Evolutionary conservation across 1,284 basidiomycete species (phyloP).

Genomic region (Puccinia horiana): DNA sequence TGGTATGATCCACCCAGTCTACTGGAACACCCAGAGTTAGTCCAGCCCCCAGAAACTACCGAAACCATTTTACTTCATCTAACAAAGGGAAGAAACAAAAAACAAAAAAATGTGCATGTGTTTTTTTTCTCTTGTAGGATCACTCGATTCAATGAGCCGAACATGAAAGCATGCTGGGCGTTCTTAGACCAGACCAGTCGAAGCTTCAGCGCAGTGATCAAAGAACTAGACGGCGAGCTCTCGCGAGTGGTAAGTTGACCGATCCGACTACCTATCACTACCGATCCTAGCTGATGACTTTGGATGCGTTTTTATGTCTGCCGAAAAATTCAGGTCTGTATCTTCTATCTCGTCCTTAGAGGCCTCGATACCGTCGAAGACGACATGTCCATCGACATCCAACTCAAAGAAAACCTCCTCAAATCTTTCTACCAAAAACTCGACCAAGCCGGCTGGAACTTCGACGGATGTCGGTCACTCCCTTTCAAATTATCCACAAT

Average conservation of each 20-base stretch:
- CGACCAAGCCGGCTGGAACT: slow-evolving; percentile 83
- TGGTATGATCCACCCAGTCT: slow-evolving; percentile 41
- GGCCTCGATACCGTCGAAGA: slow-evolving; percentile 96
- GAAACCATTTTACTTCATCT: not conserved
- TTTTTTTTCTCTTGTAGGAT: slow-evolving; percentile 24
- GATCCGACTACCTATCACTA: not conserved
- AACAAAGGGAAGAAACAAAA: not conserved
- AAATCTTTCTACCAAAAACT: slow-evolving; percentile 81
- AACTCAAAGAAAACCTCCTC: slow-evolving; percentile 81
- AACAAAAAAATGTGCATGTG: not conserved
- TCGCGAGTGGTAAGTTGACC: slow-evolving; percentile 74
- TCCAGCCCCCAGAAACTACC: not conserved
- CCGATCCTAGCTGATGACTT: not conserved
- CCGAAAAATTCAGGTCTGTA: slow-evolving; percentile 66
- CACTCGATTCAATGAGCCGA: slow-evolving; percentile 57
- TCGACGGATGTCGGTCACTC: slow-evolving; percentile 65
- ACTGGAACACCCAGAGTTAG: slow-evolving; percentile 44
- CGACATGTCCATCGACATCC: slow-evolving; percentile 91
- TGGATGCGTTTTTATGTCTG: too few relatives aligned
- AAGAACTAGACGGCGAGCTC: slow-evolving; percentile 92
- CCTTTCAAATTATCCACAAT: not conserved
- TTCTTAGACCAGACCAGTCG: slow-evolving; percentile 85
- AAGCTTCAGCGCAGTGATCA: slow-evolving; percentile 90
- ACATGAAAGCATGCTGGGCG: slow-evolving; percentile 86
- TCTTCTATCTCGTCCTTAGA: slow-evolving; percentile 93